A percentile compares a stretch with the other conserved stretches of the same genome.
phyloP scores from a whole-genome alignment of 23 red algal species.

The Gracilaria vermiculophylla region DNA sequence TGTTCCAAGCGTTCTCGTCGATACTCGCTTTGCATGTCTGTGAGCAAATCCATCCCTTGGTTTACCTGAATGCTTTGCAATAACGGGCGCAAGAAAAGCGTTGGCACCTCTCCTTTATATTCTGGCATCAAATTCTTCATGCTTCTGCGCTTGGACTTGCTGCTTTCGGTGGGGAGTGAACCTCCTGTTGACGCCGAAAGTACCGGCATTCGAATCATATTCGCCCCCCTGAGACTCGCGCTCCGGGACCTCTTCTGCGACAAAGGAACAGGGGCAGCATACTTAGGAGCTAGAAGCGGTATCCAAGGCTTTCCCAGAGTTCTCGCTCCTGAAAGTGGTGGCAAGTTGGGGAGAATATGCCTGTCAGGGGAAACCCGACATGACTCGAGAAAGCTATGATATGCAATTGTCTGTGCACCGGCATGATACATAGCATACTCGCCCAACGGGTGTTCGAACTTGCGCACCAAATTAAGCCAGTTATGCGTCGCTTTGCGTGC shows the following conservation, averaged over 20 bases:
- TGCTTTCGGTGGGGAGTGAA: not conserved
- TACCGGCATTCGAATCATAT: not conserved
- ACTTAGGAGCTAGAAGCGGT: not conserved
- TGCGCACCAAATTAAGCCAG: slow-evolving; percentile 32
- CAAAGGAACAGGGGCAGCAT: not conserved
- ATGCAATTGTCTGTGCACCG: slow-evolving; percentile 4
- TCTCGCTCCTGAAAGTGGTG: not conserved
- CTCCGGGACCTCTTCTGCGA: not conserved
- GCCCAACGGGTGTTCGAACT: slow-evolving; percentile 21
- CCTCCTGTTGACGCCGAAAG: not conserved
- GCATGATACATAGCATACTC: slow-evolving; percentile 51
- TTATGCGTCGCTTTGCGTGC: slow-evolving; percentile 10
- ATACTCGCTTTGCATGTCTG: slow-evolving; percentile 50
- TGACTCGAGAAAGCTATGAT: slow-evolving; percentile 27
- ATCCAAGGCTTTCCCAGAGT: not conserved
- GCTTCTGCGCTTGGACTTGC: not conserved
- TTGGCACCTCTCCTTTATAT: slow-evolving; percentile 32
- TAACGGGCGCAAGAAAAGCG: slow-evolving; percentile 28
- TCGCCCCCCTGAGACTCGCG: not conserved
- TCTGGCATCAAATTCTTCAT: slow-evolving; percentile 1
- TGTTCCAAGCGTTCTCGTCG: slow-evolving; percentile 26
- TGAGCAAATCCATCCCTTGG: slow-evolving; percentile 45
- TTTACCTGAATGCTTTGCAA: slow-evolving; percentile 40
- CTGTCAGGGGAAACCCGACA: slow-evolving; percentile 20
- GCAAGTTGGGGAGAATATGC: slow-evolving; percentile 5